phyloP scores from a whole-genome alignment of 2,329 filamentous ascomycete genomes.

The Verticillium tricorpus region DNA sequence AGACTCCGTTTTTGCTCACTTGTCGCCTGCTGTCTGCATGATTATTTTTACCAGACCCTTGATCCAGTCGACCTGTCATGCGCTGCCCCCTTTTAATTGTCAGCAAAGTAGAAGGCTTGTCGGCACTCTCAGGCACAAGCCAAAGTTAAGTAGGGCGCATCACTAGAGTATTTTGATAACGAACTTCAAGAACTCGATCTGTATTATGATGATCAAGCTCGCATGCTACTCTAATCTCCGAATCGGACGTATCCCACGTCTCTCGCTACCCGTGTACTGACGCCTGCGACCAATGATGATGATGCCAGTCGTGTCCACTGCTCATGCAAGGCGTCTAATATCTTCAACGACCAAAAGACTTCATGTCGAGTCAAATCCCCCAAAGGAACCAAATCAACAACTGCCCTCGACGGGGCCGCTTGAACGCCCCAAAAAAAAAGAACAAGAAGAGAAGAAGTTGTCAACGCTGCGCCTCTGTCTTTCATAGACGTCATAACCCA shows the following conservation, averaged over 20 bases:
- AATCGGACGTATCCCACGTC: neutral
- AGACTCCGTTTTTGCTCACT: conserved; percentile 1
- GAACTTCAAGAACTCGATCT: neutral
- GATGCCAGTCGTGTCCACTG: neutral
- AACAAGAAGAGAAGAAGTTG: neutral
- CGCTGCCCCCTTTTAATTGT: no score
- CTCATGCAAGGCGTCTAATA: neutral
- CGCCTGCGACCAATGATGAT: neutral
- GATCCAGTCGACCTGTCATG: no score
- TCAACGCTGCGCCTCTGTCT: neutral
- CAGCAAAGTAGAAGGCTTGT: no score
- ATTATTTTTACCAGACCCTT: no score
- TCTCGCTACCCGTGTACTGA: no score
- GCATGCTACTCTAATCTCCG: neutral
- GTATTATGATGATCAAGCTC: neutral
- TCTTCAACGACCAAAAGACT: neutral
- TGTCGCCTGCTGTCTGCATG: neutral
- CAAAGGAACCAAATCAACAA: neutral
- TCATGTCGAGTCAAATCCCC: neutral
- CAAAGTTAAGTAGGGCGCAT: no score
- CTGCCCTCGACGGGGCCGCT: neutral
- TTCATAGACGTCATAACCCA: neutral
- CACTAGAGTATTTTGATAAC: neutral
- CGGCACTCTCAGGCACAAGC: no score
- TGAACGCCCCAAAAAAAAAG: neutral